Evolutionary conservation across 208 protist genomes (phyloP).

Genomic region (Leishmania lainsoni): DNA sequence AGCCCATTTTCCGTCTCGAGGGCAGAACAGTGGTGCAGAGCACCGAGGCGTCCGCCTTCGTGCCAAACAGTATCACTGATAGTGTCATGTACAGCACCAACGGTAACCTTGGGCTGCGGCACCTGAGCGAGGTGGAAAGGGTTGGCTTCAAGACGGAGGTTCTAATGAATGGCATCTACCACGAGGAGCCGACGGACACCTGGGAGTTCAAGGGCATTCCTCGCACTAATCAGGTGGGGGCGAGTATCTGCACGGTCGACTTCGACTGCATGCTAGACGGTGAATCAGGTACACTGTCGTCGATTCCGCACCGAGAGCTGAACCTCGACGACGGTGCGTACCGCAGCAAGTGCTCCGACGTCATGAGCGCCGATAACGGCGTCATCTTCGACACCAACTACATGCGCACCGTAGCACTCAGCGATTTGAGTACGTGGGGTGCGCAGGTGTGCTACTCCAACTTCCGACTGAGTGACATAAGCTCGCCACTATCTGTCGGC

Average conservation of each 20-base stretch:
- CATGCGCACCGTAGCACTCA: constrained; percentile 59
- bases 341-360: constrained; percentile 64
- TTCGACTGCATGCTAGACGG: constrained; percentile 83
- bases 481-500: constrained; percentile 11
- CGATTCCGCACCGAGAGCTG: constrained; percentile 56
- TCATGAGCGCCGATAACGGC: constrained; percentile 81
- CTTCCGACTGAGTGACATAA: constrained; percentile 45
- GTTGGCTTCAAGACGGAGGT: constrained; percentile 69
- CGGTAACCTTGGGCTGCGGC: constrained; percentile 78
- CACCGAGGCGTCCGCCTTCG: constrained; percentile 70
- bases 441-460: constrained; percentile 72
- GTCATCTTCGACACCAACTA: constrained; percentile 82
- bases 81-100: constrained; percentile 90
- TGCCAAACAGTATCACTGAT: constrained; percentile 79
- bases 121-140: constrained; percentile 80
- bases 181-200: constrained; percentile 33
- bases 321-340: constrained; percentile 78
- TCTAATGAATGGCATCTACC: constrained; percentile 83
- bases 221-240: constrained; percentile 58
- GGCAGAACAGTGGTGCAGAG: constrained; percentile 81
- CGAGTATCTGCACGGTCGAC: constrained; percentile 64
- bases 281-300: constrained; percentile 76
- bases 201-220: constrained; percentile 22
- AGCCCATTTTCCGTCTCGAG: constrained; percentile 79
- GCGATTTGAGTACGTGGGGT: constrained; percentile 71